Conservation (phyloP, 2,329 filamentous ascomycete species). For the Arthrobotrys conoides region DNA sequence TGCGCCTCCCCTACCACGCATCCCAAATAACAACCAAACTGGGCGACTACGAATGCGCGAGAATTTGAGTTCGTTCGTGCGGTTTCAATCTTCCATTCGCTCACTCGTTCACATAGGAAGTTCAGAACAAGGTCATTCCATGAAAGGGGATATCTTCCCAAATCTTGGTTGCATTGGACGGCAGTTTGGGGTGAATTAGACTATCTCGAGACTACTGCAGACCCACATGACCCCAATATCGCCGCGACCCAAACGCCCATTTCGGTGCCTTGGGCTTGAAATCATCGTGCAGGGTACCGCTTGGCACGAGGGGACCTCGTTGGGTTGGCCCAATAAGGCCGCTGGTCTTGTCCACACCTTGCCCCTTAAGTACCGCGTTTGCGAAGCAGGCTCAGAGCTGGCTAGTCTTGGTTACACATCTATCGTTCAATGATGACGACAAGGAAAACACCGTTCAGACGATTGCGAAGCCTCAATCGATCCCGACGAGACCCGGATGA, state of each 20-base stretch:
- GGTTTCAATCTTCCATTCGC: conserved; percentile 9
- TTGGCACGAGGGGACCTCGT: conserved; percentile 50
- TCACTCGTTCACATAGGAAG: conserved; percentile 19
- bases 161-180: conserved; percentile 27
- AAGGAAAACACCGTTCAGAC: conserved; percentile 16
- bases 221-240: conserved; percentile 18
- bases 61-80: conserved; percentile 52
- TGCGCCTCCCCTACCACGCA: conserved; percentile 61
- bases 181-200: conserved; percentile 35
- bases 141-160: conserved; percentile 29
- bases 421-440: conserved; percentile 34
- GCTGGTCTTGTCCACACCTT: conserved; percentile 9
- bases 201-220: conserved; percentile 1
- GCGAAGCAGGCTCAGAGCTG: conserved; percentile 1
- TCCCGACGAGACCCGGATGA: conserved; percentile 12
- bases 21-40: conserved; percentile 41
- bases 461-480: conserved; percentile 17
- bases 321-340: conserved; percentile 39
- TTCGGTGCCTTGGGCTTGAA: conserved; percentile 45
- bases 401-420: conserved; percentile 44
- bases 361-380: conserved; percentile 47
- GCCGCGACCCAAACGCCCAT: conserved; percentile 34
- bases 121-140: conserved; percentile 9
- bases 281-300: conserved; percentile 32
- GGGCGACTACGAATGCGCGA: conserved; percentile 40